Conservation (phyloP, 257 asterid genomes). For the Fraxinus pennsylvanica region DNA sequence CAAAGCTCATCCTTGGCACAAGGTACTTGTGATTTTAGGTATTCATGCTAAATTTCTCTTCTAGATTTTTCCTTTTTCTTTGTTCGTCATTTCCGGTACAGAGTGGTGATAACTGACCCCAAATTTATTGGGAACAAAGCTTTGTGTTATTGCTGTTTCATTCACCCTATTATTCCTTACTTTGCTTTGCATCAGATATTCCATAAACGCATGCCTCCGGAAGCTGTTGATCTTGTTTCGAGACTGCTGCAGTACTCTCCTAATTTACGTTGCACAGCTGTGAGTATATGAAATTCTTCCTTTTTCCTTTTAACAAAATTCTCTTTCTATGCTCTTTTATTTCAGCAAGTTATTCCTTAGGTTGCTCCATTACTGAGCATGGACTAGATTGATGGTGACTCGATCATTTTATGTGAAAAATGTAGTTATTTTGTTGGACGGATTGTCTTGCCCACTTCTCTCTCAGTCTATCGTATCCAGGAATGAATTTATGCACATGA, state of each 20-base stretch:
- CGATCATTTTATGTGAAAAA: background rate
- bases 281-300: slow-evolving; percentile 37
- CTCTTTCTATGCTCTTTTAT: background rate
- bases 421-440: too few species aligned
- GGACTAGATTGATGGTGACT: background rate
- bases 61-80: slow-evolving; percentile 1
- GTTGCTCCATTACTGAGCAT: background rate
- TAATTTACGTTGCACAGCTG: slow-evolving; percentile 70
- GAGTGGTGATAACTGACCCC: too few species aligned
- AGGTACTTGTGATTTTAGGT: slow-evolving; percentile 41
- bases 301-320: too few species aligned
- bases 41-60: slow-evolving; percentile 1
- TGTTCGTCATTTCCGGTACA: background rate
- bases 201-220: slow-evolving; percentile 73
- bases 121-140: too few species aligned
- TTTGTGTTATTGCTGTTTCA: background rate
- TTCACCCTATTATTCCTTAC: slow-evolving; percentile 10
- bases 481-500: background rate
- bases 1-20: slow-evolving; percentile 84
- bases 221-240: slow-evolving; percentile 81
- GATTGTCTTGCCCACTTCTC: background rate
- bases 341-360: too few species aligned
- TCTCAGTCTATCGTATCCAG: background rate
- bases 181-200: slow-evolving; percentile 49
- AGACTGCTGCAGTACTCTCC: slow-evolving; percentile 85